Evolutionary conservation across 345 rosid species (phyloP), one percentile per base, ranked within the genome.

Genomic region (Syzygium grande): DNA sequence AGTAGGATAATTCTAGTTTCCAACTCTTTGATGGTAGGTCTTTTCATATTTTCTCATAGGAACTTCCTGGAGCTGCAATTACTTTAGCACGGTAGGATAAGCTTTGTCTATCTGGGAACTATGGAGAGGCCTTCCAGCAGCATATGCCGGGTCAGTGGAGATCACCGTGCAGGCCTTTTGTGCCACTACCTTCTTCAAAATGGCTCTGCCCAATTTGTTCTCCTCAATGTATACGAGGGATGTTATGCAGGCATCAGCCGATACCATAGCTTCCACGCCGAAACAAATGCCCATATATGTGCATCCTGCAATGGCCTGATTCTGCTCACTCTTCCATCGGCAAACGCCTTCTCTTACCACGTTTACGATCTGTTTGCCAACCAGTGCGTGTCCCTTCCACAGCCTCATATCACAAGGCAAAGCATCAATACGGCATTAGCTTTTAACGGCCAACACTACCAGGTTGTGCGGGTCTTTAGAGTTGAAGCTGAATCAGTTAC

Each of bases 141-240:
- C 83, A 38, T 38, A 38, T 19, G 49, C 49, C 49, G 8, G 13
- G 83, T 52, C 61, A 52, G 27, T 30, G 86, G 86, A 84, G 63
- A 79, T 77, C 61, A 52, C 49, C 58, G 12, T 5, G 73, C 6
- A 23, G 89, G 86, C 86, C 78, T 90, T 68, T 68, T 88, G 55
- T 91, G 91, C 73, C 90, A 88, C 87, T 85, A 91, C 86, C 68
- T 89, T 85, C 78, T 86, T 85, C 38, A 85, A 27, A 68, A 87
- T 85, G 89, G 91, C 46, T 91, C 91, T 87, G 89, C 90, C 34
- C 89, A 85, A 46, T 88, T 11, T 27, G 77, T 89, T 52, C 52
- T 87, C 54, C 86, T 89, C 2, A 86, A 91, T 87, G 16, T 84
- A 84, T 29, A 52, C 23, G 27, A 15, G 30, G 59, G 16, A 19